Conservation (phyloP, 1,139 yeast genomes). For the Saccharomyces hybrid region DNA sequence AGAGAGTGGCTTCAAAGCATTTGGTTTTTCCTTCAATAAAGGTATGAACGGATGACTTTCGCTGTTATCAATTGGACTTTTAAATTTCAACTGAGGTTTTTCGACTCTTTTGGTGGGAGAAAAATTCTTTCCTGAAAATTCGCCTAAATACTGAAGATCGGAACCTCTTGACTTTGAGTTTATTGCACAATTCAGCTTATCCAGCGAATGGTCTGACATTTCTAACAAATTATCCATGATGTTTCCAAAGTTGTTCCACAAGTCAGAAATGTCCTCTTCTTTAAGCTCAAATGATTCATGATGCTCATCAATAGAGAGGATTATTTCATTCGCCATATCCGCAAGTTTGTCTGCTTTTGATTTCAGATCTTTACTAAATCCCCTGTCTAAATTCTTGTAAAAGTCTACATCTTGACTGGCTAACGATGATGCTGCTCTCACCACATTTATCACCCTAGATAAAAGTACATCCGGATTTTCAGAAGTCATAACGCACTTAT, state of each 20-base stretch:
- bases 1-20: slow-evolving; percentile 50
- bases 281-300: slow-evolving; percentile 32
- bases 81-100: slow-evolving; percentile 70
- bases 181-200: slow-evolving; percentile 28
- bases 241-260: slow-evolving; percentile 59
- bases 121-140: slow-evolving; percentile 26
- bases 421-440: slow-evolving; percentile 63
- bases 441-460: slow-evolving; percentile 43
- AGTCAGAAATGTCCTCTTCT: slow-evolving; percentile 38
- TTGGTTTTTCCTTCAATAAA: slow-evolving; percentile 59
- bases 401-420: slow-evolving; percentile 78
- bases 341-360: slow-evolving; percentile 41
- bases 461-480: slow-evolving; percentile 13
- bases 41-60: slow-evolving; percentile 74
- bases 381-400: slow-evolving; percentile 56
- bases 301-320: slow-evolving; percentile 39
- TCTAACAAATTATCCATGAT: slow-evolving; percentile 68
- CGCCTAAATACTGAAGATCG: slow-evolving; percentile 44
- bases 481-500: not conserved
- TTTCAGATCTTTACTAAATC: slow-evolving; percentile 39
- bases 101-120: slow-evolving; percentile 32
- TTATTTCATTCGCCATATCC: slow-evolving; percentile 45
- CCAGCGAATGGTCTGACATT: slow-evolving; percentile 60
- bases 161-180: slow-evolving; percentile 11
- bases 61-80: slow-evolving; percentile 54